Percentiles rank a stretch among this genome's conserved stretches.
Evolutionary conservation across 129 eudicot species (phyloP).

Genomic region (Gnaphalium uliginosum): DNA sequence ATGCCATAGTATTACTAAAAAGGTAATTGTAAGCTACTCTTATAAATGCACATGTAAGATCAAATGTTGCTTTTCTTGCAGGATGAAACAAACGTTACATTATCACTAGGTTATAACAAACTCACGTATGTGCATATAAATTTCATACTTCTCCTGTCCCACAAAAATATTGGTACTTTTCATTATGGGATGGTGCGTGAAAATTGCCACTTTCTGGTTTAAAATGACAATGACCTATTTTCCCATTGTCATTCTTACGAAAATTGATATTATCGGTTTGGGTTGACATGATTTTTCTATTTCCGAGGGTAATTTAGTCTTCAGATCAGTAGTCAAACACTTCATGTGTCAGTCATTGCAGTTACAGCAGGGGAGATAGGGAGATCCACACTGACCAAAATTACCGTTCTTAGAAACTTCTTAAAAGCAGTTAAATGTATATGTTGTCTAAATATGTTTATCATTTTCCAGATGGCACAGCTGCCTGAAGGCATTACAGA

Average conservation of each 20-base stretch:
- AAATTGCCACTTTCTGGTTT: background rate
- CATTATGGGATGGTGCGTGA: background rate
- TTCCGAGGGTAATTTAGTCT: background rate
- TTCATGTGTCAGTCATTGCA: background rate
- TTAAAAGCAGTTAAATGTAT: background rate
- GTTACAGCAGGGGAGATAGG: background rate
- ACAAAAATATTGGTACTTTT: background rate
- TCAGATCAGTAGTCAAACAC: background rate
- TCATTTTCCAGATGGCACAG: conserved; percentile 80
- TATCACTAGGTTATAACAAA: background rate
- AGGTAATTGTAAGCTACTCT: background rate
- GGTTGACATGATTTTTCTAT: background rate
- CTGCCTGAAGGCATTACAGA: conserved; percentile 96
- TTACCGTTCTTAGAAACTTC: background rate
- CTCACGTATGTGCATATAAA: background rate
- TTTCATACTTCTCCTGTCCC: background rate
- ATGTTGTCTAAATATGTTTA: conserved; percentile 11
- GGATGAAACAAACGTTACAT: background rate
- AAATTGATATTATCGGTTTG: background rate
- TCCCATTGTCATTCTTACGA: background rate
- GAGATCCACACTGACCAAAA: conserved; percentile 1
- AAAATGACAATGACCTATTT: background rate
- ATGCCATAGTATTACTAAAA: background rate
- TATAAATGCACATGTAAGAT: background rate
- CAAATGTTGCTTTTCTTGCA: background rate